Evolutionary conservation across 257 asterid genomes (phyloP).

Genomic region (Orobanche coerulescens): DNA sequence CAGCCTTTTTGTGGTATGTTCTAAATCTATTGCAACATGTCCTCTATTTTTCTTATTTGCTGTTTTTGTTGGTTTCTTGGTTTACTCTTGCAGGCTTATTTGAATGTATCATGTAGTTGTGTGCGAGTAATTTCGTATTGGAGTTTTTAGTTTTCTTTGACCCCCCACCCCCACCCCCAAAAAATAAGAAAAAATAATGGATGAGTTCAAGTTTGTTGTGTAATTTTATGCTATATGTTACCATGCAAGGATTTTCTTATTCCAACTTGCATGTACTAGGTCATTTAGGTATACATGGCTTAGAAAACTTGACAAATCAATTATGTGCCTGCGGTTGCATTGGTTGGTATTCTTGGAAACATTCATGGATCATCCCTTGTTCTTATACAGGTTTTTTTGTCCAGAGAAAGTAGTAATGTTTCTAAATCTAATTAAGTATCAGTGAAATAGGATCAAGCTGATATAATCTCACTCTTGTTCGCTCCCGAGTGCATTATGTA

Average conservation of each 20-base stretch:
- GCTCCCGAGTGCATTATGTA: not conserved
- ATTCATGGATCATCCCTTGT: not conserved
- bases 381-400: not conserved
- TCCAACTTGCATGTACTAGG: not conserved
- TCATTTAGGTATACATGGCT: not conserved
- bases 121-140: not conserved
- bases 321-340: not conserved
- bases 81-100: not conserved
- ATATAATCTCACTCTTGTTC: not conserved
- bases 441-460: not conserved
- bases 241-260: too few species aligned
- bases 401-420: not conserved
- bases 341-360: not conserved
- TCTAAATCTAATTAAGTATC: not conserved
- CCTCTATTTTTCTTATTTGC: not conserved
- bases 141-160: not conserved
- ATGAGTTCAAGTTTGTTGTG: not conserved
- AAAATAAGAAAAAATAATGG: too few species aligned
- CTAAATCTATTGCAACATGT: not conserved
- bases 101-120: not conserved
- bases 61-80: not conserved
- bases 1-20: conserved; percentile 75
- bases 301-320: not conserved
- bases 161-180: too few species aligned
- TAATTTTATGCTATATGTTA: too few species aligned